Conservation (phyloP, 2,329 filamentous ascomycete genomes). For the Chrysoporthe austroafricana region DNA sequence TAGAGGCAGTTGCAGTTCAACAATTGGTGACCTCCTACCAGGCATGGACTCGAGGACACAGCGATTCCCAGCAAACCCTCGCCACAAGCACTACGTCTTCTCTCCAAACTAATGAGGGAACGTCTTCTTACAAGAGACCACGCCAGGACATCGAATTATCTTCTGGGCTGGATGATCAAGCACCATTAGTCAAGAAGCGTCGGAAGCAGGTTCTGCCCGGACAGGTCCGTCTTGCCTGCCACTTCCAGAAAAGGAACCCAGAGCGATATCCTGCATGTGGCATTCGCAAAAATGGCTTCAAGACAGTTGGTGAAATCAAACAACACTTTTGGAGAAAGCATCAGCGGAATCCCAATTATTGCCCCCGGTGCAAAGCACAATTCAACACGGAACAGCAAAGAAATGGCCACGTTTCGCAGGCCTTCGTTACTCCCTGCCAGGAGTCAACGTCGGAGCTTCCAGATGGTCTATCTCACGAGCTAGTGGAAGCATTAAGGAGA, state of each 20-base stretch:
- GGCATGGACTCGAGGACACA: background rate
- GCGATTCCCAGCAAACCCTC: background rate
- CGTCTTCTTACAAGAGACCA: background rate
- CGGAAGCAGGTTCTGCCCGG: background rate
- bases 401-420: background rate
- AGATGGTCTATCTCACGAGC: slow-evolving; percentile 5
- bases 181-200: slow-evolving; percentile 1
- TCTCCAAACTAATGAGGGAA: too few relatives aligned
- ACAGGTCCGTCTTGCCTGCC: slow-evolving; percentile 4
- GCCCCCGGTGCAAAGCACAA: background rate
- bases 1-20: background rate
- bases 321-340: slow-evolving; percentile 10
- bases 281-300: slow-evolving; percentile 6
- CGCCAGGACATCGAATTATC: background rate
- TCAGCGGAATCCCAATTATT: slow-evolving; percentile 2
- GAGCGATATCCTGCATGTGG: slow-evolving; percentile 10
- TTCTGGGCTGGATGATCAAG: background rate
- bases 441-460: background rate
- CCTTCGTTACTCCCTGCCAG: background rate
- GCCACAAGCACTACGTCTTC: background rate
- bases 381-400: background rate
- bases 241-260: slow-evolving; percentile 15
- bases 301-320: slow-evolving; percentile 3
- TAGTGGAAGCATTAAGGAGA: background rate
- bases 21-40: background rate